Percentiles rank a stretch among this genome's conserved stretches.
phyloP scores from a whole-genome alignment of 768 basidiomycete genomes.

The Dioszegia hungarica region DNA sequence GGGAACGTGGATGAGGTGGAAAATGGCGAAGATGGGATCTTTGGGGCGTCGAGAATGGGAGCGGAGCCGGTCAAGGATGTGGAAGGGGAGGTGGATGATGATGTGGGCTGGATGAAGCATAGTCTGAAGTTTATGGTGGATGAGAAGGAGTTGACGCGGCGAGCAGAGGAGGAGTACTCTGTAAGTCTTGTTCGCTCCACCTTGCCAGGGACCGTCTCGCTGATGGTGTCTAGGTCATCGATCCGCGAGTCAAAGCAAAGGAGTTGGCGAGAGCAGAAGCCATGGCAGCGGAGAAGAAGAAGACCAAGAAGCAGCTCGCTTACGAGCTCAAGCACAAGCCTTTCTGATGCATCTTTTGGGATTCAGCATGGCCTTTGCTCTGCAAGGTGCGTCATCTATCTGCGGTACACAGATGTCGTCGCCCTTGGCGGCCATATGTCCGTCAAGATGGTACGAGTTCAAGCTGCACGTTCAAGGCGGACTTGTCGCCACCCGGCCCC shows the following conservation, averaged over 20 bases:
- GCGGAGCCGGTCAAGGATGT: slow-evolving; percentile 20
- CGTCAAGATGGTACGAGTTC: too few relatives aligned
- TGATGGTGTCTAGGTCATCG: slow-evolving; percentile 40
- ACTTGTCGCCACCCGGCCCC: background rate
- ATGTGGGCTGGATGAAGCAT: slow-evolving; percentile 48
- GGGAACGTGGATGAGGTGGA: background rate
- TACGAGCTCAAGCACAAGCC: too few relatives aligned
- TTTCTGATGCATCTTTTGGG: background rate
- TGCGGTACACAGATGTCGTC: too few relatives aligned
- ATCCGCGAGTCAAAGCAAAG: slow-evolving; percentile 46
- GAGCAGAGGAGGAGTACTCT: slow-evolving; percentile 47
- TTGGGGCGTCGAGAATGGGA: slow-evolving; percentile 2
- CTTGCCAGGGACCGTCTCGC: background rate
- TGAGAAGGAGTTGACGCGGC: slow-evolving; percentile 39
- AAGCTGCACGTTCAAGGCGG: too few relatives aligned
- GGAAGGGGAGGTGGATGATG: slow-evolving; percentile 48
- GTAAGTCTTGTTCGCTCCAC: slow-evolving; percentile 22
- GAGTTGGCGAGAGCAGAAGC: slow-evolving; percentile 24
- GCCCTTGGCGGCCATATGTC: too few relatives aligned
- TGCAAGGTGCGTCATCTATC: too few relatives aligned
- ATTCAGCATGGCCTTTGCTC: too few relatives aligned
- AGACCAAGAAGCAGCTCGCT: background rate
- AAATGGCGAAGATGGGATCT: slow-evolving; percentile 5
- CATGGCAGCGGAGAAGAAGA: slow-evolving; percentile 7
- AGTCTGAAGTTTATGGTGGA: slow-evolving; percentile 40